Percentiles rank a stretch among this genome's conserved stretches.
Evolutionary conservation across 2,329 filamentous ascomycete species (phyloP).

Genomic region (Penicillium sumatraense): DNA sequence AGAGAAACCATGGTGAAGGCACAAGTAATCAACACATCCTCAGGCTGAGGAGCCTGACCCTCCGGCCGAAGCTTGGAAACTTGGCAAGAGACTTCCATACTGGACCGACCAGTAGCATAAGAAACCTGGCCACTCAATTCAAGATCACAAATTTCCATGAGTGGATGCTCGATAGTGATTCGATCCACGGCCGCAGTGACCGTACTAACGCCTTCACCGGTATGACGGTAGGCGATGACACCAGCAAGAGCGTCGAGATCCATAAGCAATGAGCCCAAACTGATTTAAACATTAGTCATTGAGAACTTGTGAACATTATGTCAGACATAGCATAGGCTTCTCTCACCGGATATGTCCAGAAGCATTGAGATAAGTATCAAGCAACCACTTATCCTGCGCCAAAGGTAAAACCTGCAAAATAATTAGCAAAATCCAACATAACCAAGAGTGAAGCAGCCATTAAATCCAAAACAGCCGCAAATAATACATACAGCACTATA

Average conservation of each 20-base stretch:
- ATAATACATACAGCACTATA: conserved; percentile 63
- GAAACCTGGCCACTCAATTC: conserved; percentile 72
- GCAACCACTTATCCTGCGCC: conserved; percentile 74
- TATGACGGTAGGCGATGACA: conserved; percentile 75
- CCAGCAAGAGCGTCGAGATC: conserved; percentile 79
- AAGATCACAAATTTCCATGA: conserved; percentile 78
- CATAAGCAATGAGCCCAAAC: conserved; percentile 75
- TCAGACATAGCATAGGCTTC: not conserved
- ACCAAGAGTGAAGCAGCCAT: not conserved
- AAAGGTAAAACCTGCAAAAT: conserved; percentile 64
- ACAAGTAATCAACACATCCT: conserved; percentile 71
- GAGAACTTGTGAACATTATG: not conserved
- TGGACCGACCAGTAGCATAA: conserved; percentile 73
- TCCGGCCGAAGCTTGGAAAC: conserved; percentile 69
- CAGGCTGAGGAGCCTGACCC: conserved; percentile 59
- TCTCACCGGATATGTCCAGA: conserved; percentile 70
- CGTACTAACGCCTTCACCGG: conserved; percentile 66
- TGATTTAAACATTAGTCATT: conserved; percentile 35
- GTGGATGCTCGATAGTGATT: conserved; percentile 70
- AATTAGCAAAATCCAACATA: not conserved
- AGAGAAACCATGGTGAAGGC: conserved; percentile 79
- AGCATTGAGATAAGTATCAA: conserved; percentile 78
- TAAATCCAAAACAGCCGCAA: not conserved
- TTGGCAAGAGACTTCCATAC: conserved; percentile 74
- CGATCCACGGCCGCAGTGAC: conserved; percentile 68